phyloP scores from a whole-genome alignment of 345 rosid genomes.

The Populus ilicifolia region DNA sequence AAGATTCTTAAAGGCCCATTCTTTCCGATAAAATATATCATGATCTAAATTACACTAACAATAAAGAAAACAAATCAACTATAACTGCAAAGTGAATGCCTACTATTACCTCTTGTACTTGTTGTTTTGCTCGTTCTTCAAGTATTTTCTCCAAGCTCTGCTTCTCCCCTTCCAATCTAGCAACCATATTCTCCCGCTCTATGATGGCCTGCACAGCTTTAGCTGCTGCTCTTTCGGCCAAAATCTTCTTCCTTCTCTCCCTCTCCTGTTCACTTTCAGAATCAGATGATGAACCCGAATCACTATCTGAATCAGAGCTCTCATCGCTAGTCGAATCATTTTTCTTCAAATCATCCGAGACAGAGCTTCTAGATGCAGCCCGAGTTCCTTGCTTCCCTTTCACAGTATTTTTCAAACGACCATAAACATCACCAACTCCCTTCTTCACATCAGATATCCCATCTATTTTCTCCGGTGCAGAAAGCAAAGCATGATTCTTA shows the following conservation, averaged over 20 bases:
- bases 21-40: neutral
- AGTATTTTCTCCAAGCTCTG: slow-evolving; percentile 89
- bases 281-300: slow-evolving; percentile 69
- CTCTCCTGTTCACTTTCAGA: slow-evolving; percentile 76
- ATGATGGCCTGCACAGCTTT: slow-evolving; percentile 68
- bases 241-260: slow-evolving; percentile 66
- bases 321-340: slow-evolving; percentile 29
- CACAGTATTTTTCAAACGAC: slow-evolving; percentile 24
- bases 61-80: neutral
- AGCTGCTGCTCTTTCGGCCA: slow-evolving; percentile 76
- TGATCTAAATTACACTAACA: neutral
- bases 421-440: slow-evolving; percentile 34
- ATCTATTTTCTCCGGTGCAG: slow-evolving; percentile 26
- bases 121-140: slow-evolving; percentile 90
- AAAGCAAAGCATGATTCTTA: slow-evolving; percentile 23
- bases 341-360: slow-evolving; percentile 43
- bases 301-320: slow-evolving; percentile 56
- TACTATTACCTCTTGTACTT: slow-evolving; percentile 72
- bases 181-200: slow-evolving; percentile 81
- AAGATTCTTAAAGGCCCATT: neutral
- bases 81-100: neutral
- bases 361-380: slow-evolving; percentile 30
- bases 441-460: slow-evolving; percentile 29
- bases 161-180: slow-evolving; percentile 92
- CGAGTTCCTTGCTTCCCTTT: slow-evolving; percentile 35